Evolutionary conservation across 495 filamentous ascomycete species (phyloP).

Genomic region (Margaritispora aquatica): DNA sequence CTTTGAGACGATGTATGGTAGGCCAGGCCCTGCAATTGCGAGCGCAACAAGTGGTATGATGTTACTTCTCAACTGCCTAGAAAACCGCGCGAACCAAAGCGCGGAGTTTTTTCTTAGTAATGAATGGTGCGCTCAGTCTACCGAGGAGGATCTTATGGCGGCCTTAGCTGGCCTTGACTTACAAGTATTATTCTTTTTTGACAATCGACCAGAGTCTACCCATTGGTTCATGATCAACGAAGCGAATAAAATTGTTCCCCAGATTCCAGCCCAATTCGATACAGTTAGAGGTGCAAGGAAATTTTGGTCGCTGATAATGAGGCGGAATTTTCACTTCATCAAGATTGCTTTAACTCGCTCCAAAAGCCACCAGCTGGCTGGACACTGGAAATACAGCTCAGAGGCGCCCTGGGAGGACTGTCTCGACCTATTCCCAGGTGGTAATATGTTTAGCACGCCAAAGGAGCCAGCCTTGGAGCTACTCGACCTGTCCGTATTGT

Average conservation of each 20-base stretch:
- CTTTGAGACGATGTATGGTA: conserved; percentile 11
- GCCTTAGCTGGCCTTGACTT: conserved; percentile 13
- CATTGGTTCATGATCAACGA: conserved; percentile 6
- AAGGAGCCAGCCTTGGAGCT: conserved; percentile 5
- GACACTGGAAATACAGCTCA: background rate
- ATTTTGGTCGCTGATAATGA: conserved; percentile 12
- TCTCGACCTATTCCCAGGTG: background rate
- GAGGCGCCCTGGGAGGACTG: background rate
- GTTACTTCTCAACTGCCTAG: conserved; percentile 4
- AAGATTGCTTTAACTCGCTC: background rate
- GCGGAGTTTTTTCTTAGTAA: background rate
- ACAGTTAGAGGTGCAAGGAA: background rate
- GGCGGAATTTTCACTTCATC: conserved; percentile 14
- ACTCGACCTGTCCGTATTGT: background rate
- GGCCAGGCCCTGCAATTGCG: background rate
- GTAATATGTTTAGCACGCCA: background rate
- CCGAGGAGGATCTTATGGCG: conserved; percentile 6
- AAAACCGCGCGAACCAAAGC: background rate
- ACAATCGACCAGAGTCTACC: background rate
- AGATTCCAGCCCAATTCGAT: conserved; percentile 6
- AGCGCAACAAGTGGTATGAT: conserved; percentile 10
- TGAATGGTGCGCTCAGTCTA: background rate
- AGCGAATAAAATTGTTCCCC: background rate
- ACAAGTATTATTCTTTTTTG: conserved; percentile 14
- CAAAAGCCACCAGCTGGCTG: background rate